Evolutionary conservation across 306 rosid genomes (phyloP), one percentile per base, ranked within the genome.

Genomic region (Neltuma alba): DNA sequence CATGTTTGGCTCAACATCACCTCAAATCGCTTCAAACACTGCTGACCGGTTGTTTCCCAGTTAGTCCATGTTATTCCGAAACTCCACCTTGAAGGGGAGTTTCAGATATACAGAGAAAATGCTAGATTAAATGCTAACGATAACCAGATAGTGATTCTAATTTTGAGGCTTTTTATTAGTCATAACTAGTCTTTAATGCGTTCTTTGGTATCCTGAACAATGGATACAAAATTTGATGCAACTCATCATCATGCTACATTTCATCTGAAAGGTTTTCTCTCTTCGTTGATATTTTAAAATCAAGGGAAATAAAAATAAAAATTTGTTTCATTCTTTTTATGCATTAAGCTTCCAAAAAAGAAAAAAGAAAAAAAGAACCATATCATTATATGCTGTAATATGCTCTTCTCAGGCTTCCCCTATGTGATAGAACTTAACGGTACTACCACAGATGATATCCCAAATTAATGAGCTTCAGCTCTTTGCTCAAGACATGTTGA

Each of bases 381-480:
- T 33, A 2, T 33, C 36, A 33, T 2, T 33, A 33, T 33, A 33
- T 33, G n/a, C n/a, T n/a, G n/a, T n/a, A n/a, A n/a, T n/a, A n/a
- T n/a, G n/a, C n/a, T n/a, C n/a, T n/a, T n/a, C n/a, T n/a, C n/a
- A n/a, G n/a, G n/a, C n/a, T n/a, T n/a, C n/a, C n/a, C n/a, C n/a
- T n/a, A n/a, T n/a, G n/a, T 33, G 36, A 7, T 4, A 5, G 41
- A 6, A 5, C 9, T 71, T 27, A 69, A 76, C 37, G 2, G 50
- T 7, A 16, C n/a, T 27, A 61, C 45, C 58, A 36, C n/a, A 80
- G 66, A 74, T 68, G 62, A 67, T 42, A 72, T 37, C 28, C 41
- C 23, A 84, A 7, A 44, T 37, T 72, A 31, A 13, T 42, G 76
- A 62, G 25, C 52, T 57, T 76, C 45, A 9, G 38, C 42, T 71